Percentiles rank a stretch among this genome's conserved stretches.
Evolutionary conservation across 1,284 basidiomycete genomes (phyloP).

Genomic region (Takashimella tepidaria): DNA sequence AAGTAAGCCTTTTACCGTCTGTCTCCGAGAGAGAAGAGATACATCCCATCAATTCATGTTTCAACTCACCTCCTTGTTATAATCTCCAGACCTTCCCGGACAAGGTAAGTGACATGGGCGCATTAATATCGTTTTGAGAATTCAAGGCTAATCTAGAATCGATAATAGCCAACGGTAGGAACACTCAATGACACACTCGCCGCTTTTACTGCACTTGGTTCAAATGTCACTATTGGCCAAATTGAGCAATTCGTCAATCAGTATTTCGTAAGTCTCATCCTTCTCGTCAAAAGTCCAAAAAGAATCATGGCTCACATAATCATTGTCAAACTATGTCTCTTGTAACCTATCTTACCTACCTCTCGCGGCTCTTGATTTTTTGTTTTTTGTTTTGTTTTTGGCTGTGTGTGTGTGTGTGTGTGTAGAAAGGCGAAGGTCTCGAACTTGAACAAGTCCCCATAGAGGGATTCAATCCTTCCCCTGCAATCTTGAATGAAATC

Average conservation of each 20-base stretch:
- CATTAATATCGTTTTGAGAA: neutral
- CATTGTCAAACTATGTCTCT: no score
- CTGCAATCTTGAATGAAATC: constrained; percentile 67
- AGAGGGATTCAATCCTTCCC: constrained; percentile 57
- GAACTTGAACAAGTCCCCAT: constrained; percentile 67
- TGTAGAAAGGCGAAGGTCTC: constrained; percentile 67
- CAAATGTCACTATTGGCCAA: constrained; percentile 52
- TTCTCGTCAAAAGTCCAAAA: neutral
- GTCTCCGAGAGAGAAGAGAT: no score
- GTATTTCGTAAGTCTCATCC: constrained; percentile 58
- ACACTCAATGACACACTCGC: constrained; percentile 60
- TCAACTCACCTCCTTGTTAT: neutral
- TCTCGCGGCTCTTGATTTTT: no score
- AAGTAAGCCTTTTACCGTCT: constrained; percentile 60
- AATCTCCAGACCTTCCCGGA: constrained; percentile 60
- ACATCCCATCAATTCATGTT: no score
- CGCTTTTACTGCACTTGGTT: constrained; percentile 62
- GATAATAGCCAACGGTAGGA: constrained; percentile 61
- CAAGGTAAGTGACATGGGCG: constrained; percentile 46
- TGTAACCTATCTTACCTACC: no score
- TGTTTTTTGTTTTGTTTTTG: no score
- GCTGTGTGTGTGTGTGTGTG: no score
- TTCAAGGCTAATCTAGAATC: neutral
- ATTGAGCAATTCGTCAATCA: constrained; percentile 63
- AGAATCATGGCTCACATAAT: no score